Evolutionary conservation across 179 eudicot species (phyloP).

Genomic region (Beta macrorhiza): DNA sequence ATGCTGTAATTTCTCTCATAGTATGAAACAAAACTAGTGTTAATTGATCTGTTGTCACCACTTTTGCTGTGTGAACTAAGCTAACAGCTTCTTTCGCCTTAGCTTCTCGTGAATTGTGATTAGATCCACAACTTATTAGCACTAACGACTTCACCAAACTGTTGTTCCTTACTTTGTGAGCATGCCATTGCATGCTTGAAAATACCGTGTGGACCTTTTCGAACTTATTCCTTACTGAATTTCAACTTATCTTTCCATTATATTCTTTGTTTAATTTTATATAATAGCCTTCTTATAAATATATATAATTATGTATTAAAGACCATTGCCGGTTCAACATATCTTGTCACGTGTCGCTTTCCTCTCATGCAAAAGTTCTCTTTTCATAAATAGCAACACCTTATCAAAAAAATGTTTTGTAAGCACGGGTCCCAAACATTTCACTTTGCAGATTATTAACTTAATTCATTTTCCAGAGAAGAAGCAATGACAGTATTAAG

Average conservation of each 20-base stretch:
- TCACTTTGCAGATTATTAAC: too few relatives aligned
- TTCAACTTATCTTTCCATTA: neutral
- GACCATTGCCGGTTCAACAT: too few relatives aligned
- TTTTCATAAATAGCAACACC: too few relatives aligned
- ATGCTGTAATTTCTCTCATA: neutral
- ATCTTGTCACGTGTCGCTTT: too few relatives aligned
- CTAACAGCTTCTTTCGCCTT: neutral
- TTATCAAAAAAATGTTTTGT: too few relatives aligned
- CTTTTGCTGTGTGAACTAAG: neutral
- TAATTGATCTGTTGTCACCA: neutral
- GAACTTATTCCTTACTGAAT: neutral
- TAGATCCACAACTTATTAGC: neutral
- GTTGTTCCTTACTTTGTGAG: slow-evolving; percentile 10
- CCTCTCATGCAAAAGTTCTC: too few relatives aligned
- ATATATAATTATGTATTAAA: too few relatives aligned
- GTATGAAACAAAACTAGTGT: neutral
- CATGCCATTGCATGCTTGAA: slow-evolving; percentile 1
- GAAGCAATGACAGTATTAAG: too few relatives aligned
- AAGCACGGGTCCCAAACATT: too few relatives aligned
- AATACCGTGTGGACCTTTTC: neutral
- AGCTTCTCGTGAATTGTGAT: neutral
- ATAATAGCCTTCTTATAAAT: too few relatives aligned
- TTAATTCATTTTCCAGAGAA: too few relatives aligned
- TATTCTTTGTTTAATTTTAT: too few relatives aligned
- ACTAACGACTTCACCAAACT: neutral